phyloP scores from a whole-genome alignment of 441 rosid species.

The Daphne laureola region DNA sequence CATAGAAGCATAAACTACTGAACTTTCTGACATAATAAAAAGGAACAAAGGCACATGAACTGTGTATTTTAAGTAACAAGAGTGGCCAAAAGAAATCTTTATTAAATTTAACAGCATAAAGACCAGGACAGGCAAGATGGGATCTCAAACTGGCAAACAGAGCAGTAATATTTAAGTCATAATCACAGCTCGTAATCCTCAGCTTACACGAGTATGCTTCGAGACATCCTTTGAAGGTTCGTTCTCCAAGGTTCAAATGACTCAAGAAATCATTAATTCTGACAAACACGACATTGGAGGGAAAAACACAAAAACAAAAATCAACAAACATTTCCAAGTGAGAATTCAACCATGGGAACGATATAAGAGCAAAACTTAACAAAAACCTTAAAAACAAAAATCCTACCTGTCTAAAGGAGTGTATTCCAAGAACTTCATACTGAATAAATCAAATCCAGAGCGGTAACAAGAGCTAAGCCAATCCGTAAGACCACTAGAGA shows the following conservation, averaged over 20 bases:
- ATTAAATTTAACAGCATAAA: too few relatives aligned
- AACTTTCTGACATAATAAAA: too few relatives aligned
- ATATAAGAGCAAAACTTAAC: constrained; percentile 7
- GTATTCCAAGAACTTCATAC: constrained; percentile 85
- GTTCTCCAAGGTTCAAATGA: constrained; percentile 71
- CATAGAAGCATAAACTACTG: too few relatives aligned
- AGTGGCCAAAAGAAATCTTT: too few relatives aligned
- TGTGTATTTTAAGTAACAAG: too few relatives aligned
- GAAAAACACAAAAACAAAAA: too few relatives aligned
- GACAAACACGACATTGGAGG: constrained; percentile 14
- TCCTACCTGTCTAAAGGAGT: constrained; percentile 71
- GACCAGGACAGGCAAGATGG: too few relatives aligned
- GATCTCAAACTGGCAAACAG: too few relatives aligned
- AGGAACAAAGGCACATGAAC: too few relatives aligned
- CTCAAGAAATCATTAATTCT: constrained; percentile 67
- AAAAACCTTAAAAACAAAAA: not conserved
- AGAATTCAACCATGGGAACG: not conserved
- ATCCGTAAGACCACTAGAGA: too few relatives aligned
- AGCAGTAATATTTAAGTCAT: not conserved
- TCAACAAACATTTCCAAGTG: not conserved
- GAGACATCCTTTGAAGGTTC: constrained; percentile 66
- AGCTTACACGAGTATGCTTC: constrained; percentile 92
- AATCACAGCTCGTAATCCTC: not conserved
- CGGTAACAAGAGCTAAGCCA: too few relatives aligned
- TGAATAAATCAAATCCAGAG: not conserved